Evolutionary conservation across 352 stramenopile species (phyloP).

Genomic region (Phytophthora boehmeriae): DNA sequence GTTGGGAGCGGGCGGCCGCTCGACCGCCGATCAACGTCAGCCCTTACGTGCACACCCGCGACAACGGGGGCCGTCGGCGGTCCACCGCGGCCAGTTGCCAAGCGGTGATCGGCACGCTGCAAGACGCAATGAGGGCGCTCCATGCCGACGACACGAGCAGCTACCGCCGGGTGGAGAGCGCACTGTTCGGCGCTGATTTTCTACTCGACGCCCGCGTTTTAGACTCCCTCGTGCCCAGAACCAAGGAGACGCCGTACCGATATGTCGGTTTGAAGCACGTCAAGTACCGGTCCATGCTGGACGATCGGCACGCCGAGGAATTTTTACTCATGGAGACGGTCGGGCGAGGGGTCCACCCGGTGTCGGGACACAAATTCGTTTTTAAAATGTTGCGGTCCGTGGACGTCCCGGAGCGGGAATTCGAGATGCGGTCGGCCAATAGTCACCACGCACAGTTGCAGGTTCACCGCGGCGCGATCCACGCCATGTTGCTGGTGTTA

Average conservation of each 20-base stretch:
- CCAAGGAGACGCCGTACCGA: conserved; percentile 71
- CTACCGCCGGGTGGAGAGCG: conserved; percentile 61
- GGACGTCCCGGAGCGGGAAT: conserved; percentile 52
- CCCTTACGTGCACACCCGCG: conserved; percentile 48
- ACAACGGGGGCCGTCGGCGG: conserved; percentile 47
- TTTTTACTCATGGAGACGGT: conserved; percentile 68
- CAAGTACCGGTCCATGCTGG: conserved; percentile 68
- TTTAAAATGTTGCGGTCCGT: conserved; percentile 70
- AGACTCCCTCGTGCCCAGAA: conserved; percentile 66
- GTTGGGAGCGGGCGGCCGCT: conserved; percentile 43
- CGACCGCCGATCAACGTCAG: conserved; percentile 48
- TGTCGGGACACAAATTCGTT: conserved; percentile 47
- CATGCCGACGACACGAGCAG: conserved; percentile 56
- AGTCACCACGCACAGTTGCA: conserved; percentile 50
- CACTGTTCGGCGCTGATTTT: conserved; percentile 57
- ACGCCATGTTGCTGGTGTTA: conserved; percentile 66
- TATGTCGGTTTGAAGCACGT: conserved; percentile 83
- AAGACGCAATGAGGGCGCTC: conserved; percentile 64
- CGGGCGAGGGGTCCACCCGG: conserved; percentile 51
- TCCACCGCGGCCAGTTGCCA: conserved; percentile 63
- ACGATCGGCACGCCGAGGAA: conserved; percentile 62
- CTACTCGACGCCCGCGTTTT: conserved; percentile 74
- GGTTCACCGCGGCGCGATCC: conserved; percentile 58
- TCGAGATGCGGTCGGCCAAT: conserved; percentile 49
- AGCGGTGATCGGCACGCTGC: conserved; percentile 56